Evolutionary conservation across 2,329 filamentous ascomycete genomes (phyloP).

Genomic region (Aureobasidium subglaciale): DNA sequence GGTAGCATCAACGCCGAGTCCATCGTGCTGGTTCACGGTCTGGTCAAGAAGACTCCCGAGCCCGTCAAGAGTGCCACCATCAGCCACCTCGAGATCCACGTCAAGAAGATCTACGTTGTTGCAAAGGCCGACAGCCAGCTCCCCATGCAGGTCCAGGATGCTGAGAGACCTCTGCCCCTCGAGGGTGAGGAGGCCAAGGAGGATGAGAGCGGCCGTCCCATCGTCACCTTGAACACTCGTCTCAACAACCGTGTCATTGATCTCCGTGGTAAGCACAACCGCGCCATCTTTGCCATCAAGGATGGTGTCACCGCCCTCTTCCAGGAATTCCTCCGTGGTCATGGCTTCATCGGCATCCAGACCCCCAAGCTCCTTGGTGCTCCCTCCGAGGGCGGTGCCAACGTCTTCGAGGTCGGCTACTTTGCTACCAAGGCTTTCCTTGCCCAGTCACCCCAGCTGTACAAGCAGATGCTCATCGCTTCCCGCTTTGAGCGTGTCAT

Average conservation of each 20-base stretch:
- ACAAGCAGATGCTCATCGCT: conserved; percentile 82
- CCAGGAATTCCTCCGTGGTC: conserved; percentile 67
- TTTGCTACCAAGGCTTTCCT: conserved; percentile 78
- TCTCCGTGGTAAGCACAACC: conserved; percentile 83
- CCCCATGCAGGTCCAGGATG: conserved; percentile 52
- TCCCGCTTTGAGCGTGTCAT: conserved; percentile 71
- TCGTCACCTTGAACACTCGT: conserved; percentile 75
- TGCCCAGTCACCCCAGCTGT: conserved; percentile 76
- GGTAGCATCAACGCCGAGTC: conserved; percentile 69
- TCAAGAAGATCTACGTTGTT: conserved; percentile 76
- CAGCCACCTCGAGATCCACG: conserved; percentile 75
- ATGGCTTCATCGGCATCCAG: conserved; percentile 76
- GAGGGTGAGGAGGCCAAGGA: conserved; percentile 44
- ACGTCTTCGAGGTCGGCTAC: conserved; percentile 85
- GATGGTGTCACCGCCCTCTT: conserved; percentile 64
- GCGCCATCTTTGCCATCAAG: conserved; percentile 72
- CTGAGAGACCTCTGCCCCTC: conserved; percentile 42
- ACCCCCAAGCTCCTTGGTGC: conserved; percentile 84
- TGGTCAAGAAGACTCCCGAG: conserved; percentile 73
- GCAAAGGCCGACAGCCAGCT: conserved; percentile 55
- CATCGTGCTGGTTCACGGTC: conserved; percentile 72
- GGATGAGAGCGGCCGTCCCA: conserved; percentile 51
- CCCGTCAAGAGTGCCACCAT: conserved; percentile 84
- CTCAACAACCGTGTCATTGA: conserved; percentile 91
- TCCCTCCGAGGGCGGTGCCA: conserved; percentile 85